Evolutionary conservation across 176 grass and related monocot genomes (phyloP), one percentile per base, ranked within the genome.

Genomic region (Echinochloa phyllopogon): DNA sequence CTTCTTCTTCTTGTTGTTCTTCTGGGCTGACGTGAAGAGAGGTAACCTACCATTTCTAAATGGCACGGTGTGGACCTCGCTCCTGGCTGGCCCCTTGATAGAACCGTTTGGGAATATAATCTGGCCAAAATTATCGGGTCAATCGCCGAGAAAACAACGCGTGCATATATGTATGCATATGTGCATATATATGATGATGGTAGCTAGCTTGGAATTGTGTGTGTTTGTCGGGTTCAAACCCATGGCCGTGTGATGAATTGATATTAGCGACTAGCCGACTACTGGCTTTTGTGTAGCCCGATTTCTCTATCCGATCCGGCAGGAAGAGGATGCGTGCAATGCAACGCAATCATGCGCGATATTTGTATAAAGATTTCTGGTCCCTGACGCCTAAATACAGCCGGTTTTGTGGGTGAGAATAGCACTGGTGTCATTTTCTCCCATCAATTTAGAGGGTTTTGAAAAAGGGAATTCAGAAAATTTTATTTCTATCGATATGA

Each of bases 161-260:
- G 10, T 57, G 59, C 20, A 15, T 76, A 33, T 33, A 33, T 53
- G 21, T 58, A 58, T 58, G 16, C 23, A 10, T 23, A 21, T 21
- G 17, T 33, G 29, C 29, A 33, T 33, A 56, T 42, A 29, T 80
- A 27, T 45, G 27, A 55, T 45, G 17, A 86, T 74, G 50, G 58
- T 53, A 49, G 72, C 64, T 63, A 48, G 76, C 29, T 69, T 47
- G 77, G 72, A 86, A 72, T 55, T 41, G 25, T 64, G 21, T 12
- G 71, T 86, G 20, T 47, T 82, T 86, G 72, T 72, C 83, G 64
- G 83, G 27, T 86, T 86, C 83, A 90, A 82, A 82, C 65, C 50
- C 36, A 38, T 3, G 42, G 37, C 18, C 42, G 41, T 63, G 16
- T 53, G 47, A 27, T 50, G 51, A 15, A 4, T 72, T 80, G 71